Percentiles rank a stretch among this genome's conserved stretches.
Conservation (phyloP, 257 asterid species). For the Sherardia arvensis region DNA sequence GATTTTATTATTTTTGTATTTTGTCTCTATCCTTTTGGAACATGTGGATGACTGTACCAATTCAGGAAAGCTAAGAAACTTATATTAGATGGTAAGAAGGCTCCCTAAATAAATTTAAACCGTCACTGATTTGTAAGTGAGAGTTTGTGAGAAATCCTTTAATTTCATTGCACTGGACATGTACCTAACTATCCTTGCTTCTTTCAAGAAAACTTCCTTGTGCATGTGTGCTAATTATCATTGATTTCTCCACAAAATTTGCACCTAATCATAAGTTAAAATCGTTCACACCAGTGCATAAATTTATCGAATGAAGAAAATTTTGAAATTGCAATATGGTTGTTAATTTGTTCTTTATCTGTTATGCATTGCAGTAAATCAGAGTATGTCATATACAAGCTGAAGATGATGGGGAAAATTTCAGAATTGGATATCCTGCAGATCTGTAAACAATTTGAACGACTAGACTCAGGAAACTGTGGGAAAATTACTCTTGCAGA, state of each 20-base stretch:
- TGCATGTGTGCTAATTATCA: too few relatives aligned
- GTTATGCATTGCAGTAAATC: conserved; percentile 54
- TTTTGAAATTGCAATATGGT: background rate
- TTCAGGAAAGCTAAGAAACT: background rate
- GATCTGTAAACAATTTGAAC: conserved; percentile 73
- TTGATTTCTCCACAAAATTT: too few relatives aligned
- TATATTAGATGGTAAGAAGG: background rate
- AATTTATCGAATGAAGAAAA: background rate
- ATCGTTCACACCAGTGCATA: background rate
- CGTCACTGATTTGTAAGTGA: background rate
- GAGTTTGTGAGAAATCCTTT: background rate
- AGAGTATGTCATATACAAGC: conserved; percentile 80
- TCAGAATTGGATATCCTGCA: conserved; percentile 59
- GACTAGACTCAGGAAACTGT: conserved; percentile 68
- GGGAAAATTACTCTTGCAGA: conserved; percentile 86
- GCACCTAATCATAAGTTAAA: too few relatives aligned
- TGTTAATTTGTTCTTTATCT: background rate
- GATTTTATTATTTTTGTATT: background rate
- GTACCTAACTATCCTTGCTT: background rate
- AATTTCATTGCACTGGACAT: background rate
- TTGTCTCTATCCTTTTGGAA: background rate
- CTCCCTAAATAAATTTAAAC: background rate
- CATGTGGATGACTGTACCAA: too few relatives aligned
- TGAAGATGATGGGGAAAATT: conserved; percentile 80
- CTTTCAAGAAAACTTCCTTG: background rate